phyloP scores from a whole-genome alignment of 2,329 filamentous ascomycete species.

The Trichoderma koningii region DNA sequence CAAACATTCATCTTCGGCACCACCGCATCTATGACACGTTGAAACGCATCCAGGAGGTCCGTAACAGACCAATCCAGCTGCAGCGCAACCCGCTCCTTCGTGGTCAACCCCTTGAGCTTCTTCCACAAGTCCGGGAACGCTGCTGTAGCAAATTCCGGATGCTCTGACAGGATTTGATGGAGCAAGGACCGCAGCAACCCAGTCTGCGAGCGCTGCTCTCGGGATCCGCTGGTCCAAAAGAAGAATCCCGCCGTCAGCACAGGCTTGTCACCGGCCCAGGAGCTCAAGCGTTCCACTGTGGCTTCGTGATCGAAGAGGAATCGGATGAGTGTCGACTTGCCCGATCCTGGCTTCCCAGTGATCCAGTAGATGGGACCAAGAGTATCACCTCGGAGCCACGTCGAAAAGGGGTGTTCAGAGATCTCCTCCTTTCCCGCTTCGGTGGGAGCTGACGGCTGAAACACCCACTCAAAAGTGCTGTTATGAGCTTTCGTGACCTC shows the following conservation, averaged over 20 bases:
- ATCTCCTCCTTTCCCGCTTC: neutral
- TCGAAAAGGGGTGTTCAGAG: slow-evolving; percentile 31
- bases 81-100: slow-evolving; percentile 38
- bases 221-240: slow-evolving; percentile 48
- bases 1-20: slow-evolving; percentile 34
- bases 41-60: slow-evolving; percentile 36
- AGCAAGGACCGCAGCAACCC: slow-evolving; percentile 43
- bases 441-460: slow-evolving; percentile 28
- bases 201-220: slow-evolving; percentile 43
- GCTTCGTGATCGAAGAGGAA: slow-evolving; percentile 37
- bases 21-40: slow-evolving; percentile 31
- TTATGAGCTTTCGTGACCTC: slow-evolving; percentile 38
- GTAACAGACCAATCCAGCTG: slow-evolving; percentile 37
- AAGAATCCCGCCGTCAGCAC: slow-evolving; percentile 46
- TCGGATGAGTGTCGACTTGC: slow-evolving; percentile 51
- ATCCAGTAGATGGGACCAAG: slow-evolving; percentile 41
- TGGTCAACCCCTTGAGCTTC: slow-evolving; percentile 35
- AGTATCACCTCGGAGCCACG: slow-evolving; percentile 35
- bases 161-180: slow-evolving; percentile 39
- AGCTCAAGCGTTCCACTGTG: slow-evolving; percentile 28
- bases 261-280: slow-evolving; percentile 35
- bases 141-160: slow-evolving; percentile 33
- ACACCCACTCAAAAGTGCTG: slow-evolving; percentile 45
- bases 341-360: slow-evolving; percentile 48
- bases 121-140: slow-evolving; percentile 39